Evolutionary conservation across 192 early-diverging fungal genomes (phyloP), one percentile per base, ranked within the genome.

Genomic region (Gonapodya prolifera): DNA sequence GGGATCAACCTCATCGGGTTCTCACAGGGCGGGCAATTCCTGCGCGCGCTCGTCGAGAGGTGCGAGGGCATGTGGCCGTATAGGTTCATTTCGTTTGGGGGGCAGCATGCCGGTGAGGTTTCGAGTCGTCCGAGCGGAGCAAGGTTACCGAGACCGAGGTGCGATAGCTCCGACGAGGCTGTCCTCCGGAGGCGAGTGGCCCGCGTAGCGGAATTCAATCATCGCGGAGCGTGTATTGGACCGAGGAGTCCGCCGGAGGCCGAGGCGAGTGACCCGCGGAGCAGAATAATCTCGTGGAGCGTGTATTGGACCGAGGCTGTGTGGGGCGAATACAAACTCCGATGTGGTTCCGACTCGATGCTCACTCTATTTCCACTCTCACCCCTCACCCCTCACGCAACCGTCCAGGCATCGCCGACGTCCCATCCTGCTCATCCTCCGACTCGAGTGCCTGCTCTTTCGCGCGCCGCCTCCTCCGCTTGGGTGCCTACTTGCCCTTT

Each of bases 1-100:
- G 94, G 93, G 0, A 95, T 95, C 83, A 94, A 97, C 81, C 91
- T 92, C 75, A 86, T 99, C 75, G 97, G 97, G 8, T 96, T 99
- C 80, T 97, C 69, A n/a, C 84, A 91, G 77, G 92, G 91, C 61
- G 92, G 92, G 0, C 84, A 88, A 75, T 89, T 91, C 36, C 75
- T 91, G 69, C 88, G 97, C 2, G 94, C 90, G 0, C 92, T 95
- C 75, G 90, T 95, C 0, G 86, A 99, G 79, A 83, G 88, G 31
- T 99, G 97, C 76, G 91, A 95, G 69, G 74, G 80, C 28, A 90
- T 95, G 1, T 83, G 85, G 0, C 83, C 94, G 18, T 86, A 88
- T 69, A 91, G 88, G 35, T 85, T 99, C 35, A 86, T 99, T 78
- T 95, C 97, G 0, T 91, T 94, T 79, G 95, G 96, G 0, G 86